Conservation (phyloP, 352 stramenopile species). For the Plasmopara viticola region DNA sequence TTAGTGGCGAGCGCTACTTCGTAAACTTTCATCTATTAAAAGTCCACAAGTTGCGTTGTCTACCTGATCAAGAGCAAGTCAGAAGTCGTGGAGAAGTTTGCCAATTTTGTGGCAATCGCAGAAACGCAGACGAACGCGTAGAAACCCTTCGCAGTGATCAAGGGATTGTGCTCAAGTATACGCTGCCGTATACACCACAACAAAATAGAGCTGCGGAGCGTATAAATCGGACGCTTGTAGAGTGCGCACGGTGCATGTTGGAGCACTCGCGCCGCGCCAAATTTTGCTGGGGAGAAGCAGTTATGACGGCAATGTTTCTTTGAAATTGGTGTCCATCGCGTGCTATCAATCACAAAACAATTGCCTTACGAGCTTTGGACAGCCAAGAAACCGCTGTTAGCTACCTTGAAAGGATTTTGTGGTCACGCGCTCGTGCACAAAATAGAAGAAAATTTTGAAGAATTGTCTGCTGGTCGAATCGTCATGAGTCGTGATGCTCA, state of each 20-base stretch:
- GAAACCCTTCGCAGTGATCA: background rate
- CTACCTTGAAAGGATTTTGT: background rate
- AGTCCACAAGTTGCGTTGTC: background rate
- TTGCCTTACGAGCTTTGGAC: background rate
- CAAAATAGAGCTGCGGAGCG: background rate
- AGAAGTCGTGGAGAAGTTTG: background rate
- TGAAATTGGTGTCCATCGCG: background rate
- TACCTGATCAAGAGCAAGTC: background rate
- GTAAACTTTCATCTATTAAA: background rate
- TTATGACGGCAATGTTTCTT: slow-evolving; percentile 1
- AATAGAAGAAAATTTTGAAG: background rate
- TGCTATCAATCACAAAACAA: background rate
- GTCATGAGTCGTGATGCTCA: background rate
- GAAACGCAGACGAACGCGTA: background rate
- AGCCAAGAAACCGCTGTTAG: background rate
- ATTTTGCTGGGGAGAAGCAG: background rate
- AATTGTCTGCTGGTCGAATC: background rate
- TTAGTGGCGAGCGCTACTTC: background rate
- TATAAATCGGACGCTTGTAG: background rate
- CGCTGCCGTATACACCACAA: no score
- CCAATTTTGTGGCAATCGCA: background rate
- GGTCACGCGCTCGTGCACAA: background rate
- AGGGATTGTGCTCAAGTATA: background rate
- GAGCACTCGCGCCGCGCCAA: background rate
- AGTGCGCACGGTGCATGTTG: background rate